A percentile compares a stretch with the other conserved stretches of the same genome.
Evolutionary conservation across 768 basidiomycete species (phyloP).

Genomic region (Russula ochroleuca): DNA sequence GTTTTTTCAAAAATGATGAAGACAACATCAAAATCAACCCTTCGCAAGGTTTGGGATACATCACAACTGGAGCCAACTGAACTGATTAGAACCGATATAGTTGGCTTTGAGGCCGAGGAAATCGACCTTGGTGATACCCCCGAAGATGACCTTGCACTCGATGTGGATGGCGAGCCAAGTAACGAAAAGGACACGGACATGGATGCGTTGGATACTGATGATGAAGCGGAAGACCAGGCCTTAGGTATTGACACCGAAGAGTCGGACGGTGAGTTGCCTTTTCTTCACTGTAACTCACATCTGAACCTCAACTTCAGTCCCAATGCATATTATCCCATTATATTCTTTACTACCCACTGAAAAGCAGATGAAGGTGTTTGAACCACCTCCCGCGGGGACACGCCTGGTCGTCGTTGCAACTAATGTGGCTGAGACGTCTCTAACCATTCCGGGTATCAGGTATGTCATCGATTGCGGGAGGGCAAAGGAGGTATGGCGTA

Average conservation of each 20-base stretch:
- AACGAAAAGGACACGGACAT: slow-evolving; percentile 57
- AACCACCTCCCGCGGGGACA: slow-evolving; percentile 69
- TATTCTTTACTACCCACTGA: slow-evolving; percentile 92
- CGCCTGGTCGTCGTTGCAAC: slow-evolving; percentile 94
- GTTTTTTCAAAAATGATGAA: slow-evolving; percentile 14
- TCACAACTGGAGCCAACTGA: background rate
- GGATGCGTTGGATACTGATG: slow-evolving; percentile 72
- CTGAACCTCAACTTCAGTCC: slow-evolving; percentile 45
- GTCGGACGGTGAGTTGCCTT: slow-evolving; percentile 50
- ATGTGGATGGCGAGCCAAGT: slow-evolving; percentile 51
- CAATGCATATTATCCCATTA: slow-evolving; percentile 91
- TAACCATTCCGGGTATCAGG: slow-evolving; percentile 94
- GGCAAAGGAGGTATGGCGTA: slow-evolving; percentile 73
- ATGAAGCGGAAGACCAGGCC: slow-evolving; percentile 51
- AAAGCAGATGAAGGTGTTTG: slow-evolving; percentile 92
- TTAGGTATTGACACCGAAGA: slow-evolving; percentile 61
- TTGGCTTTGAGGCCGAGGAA: slow-evolving; percentile 78
- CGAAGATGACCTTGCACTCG: slow-evolving; percentile 55
- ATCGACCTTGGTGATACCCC: slow-evolving; percentile 56
- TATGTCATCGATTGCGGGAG: slow-evolving; percentile 98
- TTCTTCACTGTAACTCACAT: slow-evolving; percentile 10
- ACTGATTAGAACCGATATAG: slow-evolving; percentile 36
- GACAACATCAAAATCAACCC: slow-evolving; percentile 35
- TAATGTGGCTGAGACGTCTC: slow-evolving; percentile 94
- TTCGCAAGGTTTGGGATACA: slow-evolving; percentile 43